Evolutionary conservation across 73 alveolate genomes (phyloP), one percentile per base, ranked within the genome.

Genomic region (Paraurostyla sp.): DNA sequence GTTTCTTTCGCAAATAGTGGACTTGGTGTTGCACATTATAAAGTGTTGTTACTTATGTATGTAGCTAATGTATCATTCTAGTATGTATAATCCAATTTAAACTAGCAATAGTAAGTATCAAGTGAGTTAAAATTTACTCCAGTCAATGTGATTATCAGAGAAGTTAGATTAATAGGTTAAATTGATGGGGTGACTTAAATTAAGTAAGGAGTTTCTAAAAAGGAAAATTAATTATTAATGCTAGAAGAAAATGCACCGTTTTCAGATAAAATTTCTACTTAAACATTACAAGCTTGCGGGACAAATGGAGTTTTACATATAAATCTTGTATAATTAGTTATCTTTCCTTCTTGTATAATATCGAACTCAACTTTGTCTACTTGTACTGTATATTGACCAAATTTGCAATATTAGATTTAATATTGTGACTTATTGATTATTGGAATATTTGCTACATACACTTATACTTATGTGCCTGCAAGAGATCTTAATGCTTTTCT

Each of bases 291-390:
- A 11, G 92, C 83, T 20, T 65, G 22, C 2, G 59, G 49, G 23
- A 62, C 56, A 7, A 41, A 83, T 3, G 92, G 92, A 23, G 85
- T 63, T 41, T 62, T 60, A 51, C 92, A 83, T 0, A 11, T 45
- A 38, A 83, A 45, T 20, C 36, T 33, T 20, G 84, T 83, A 25
- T 16, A 32, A 33, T 83, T 83, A 29, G 89, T 51, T 0, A 13
- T 78, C 32, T 46, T 54, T 7, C 4, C 40, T 20, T 15, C 49
- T 4, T 15, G 22, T n/a, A n/a, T n/a, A 32, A 32, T 3, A 7
- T 78, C 76, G n/a, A 6, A 49, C 6, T 29, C 2, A 9, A 78
- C 32, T 32, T 13, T 6, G 13, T 40, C 40, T 16, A 52, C 89
- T 52, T 78, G 46, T 9, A 78, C 89, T 1, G 40, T 62, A 40